Conservation (phyloP, 2,329 filamentous ascomycete genomes). For the Diplodia sapinea region DNA sequence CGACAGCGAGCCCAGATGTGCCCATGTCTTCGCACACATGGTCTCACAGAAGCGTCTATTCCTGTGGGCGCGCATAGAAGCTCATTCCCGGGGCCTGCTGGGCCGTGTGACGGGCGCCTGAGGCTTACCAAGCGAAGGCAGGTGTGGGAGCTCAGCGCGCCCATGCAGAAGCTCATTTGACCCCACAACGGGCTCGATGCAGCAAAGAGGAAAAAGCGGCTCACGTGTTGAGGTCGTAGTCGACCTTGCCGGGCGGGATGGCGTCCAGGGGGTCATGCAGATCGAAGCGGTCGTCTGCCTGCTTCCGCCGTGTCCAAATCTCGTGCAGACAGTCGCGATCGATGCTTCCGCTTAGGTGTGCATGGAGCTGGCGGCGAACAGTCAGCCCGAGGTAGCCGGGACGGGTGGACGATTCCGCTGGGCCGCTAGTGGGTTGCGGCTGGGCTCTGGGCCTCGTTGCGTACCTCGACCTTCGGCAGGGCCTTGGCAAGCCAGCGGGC, state of each 20-base stretch:
- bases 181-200: not conserved
- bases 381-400: slow-evolving; percentile 38
- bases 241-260: slow-evolving; percentile 73
- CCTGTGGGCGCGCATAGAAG: not conserved
- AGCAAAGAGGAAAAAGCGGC: slow-evolving; percentile 33
- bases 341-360: slow-evolving; percentile 81
- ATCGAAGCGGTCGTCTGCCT: slow-evolving; percentile 55
- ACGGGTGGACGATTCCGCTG: slow-evolving; percentile 22
- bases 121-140: slow-evolving; percentile 10
- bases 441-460: slow-evolving; percentile 32
- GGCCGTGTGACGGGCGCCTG: not conserved
- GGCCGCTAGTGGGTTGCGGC: slow-evolving; percentile 31
- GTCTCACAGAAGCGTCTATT: slow-evolving; percentile 9
- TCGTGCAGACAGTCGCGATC: slow-evolving; percentile 73
- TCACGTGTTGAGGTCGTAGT: slow-evolving; percentile 73
- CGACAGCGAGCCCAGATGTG: slow-evolving; percentile 1
- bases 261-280: slow-evolving; percentile 71
- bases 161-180: slow-evolving; percentile 14
- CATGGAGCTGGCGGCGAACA: slow-evolving; percentile 67
- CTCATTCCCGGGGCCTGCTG: not conserved
- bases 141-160: slow-evolving; percentile 3
- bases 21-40: not conserved
- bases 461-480: slow-evolving; percentile 54
- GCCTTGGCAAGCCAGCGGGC: slow-evolving; percentile 41
- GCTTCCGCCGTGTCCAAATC: slow-evolving; percentile 70